Percentiles rank a stretch among this genome's conserved stretches.
These are phyloP conservation scores for Arabidopsis suecica DNA, from an alignment of 345 rosid species.

Conservation along the genomic window DNA sequence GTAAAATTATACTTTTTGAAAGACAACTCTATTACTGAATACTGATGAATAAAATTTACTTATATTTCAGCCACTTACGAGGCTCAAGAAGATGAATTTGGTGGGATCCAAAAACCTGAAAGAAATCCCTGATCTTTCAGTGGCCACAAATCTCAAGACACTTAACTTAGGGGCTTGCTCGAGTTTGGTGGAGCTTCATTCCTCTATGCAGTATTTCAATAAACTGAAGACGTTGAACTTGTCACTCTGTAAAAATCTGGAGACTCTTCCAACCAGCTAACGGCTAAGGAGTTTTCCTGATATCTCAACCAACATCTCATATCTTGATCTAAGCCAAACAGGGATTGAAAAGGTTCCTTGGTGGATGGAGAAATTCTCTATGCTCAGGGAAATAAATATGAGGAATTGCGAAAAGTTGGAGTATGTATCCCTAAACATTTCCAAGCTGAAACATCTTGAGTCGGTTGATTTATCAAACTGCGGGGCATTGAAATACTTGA, in stretches of 20 bases:
- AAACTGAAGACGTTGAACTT: not conserved
- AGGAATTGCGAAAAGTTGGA: not conserved
- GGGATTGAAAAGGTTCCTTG: not conserved
- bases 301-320: slow-evolving; percentile 1
- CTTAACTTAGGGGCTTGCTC: not conserved
- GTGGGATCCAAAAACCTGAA: not conserved
- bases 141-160: slow-evolving; percentile 22
- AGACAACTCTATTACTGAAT: not conserved
- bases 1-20: not conserved
- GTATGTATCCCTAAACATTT: not conserved
- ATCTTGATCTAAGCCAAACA: not conserved
- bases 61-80: not conserved
- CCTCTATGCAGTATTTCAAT: not conserved
- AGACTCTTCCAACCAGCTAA: not conserved
- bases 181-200: not conserved
- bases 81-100: not conserved
- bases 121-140: slow-evolving; percentile 28
- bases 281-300: not conserved
- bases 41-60: not conserved
- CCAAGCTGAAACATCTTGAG: not conserved
- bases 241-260: slow-evolving; percentile 5
- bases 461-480: not conserved
- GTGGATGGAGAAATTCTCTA: not conserved
- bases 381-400: not conserved
- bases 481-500: not conserved